These are phyloP conservation scores for Penicillium turbatum DNA, from an alignment of 495 filamentous ascomycete species.

Conservation along the genomic window DNA sequence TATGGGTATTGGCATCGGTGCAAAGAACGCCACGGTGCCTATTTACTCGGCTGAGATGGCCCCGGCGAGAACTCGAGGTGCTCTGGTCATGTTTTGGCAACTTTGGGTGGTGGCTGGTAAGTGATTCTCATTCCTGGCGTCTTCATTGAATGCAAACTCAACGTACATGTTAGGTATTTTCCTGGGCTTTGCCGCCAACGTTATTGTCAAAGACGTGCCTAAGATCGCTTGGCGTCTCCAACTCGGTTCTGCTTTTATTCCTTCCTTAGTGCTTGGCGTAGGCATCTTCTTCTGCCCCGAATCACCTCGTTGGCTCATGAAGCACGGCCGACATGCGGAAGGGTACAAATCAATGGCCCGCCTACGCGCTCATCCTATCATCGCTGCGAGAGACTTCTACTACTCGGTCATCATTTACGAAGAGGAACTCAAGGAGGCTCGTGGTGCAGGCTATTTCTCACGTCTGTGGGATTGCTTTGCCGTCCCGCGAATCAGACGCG, in stretches of 20 bases:
- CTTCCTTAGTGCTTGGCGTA: conserved; percentile 55
- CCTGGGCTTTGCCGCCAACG: conserved; percentile 57
- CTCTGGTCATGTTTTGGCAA: conserved; percentile 65
- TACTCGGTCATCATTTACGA: conserved; percentile 55
- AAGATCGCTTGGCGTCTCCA: conserved; percentile 61
- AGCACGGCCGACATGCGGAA: conserved; percentile 47
- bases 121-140: neutral
- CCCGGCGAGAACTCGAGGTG: conserved; percentile 58
- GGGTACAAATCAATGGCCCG: conserved; percentile 53
- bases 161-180: conserved; percentile 45
- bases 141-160: conserved; percentile 25
- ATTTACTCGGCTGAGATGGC: conserved; percentile 62
- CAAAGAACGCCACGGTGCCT: conserved; percentile 58
- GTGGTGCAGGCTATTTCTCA: conserved; percentile 47
- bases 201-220: conserved; percentile 54
- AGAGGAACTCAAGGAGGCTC: conserved; percentile 39
- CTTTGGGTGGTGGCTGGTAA: conserved; percentile 36
- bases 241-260: conserved; percentile 62
- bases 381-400: conserved; percentile 34
- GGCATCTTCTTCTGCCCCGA: conserved; percentile 63
- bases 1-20: conserved; percentile 59
- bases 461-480: conserved; percentile 59
- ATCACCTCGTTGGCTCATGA: conserved; percentile 65
- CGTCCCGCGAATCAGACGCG: conserved; percentile 59
- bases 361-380: conserved; percentile 49